Evolutionary conservation across 192 early-diverging fungal species (phyloP).

Genomic region (Powellomyces hirtus): DNA sequence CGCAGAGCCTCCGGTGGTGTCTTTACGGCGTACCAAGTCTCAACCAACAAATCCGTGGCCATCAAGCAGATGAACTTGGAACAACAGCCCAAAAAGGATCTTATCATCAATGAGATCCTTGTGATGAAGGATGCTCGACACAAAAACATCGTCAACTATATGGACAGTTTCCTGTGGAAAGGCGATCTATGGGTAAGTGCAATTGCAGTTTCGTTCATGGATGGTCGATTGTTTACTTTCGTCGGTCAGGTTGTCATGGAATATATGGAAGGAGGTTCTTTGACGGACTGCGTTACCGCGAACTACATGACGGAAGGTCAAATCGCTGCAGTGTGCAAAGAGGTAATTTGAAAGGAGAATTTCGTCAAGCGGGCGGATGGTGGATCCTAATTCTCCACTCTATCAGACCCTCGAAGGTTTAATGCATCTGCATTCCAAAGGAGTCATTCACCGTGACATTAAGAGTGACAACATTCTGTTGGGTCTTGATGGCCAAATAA

Average conservation of each 20-base stretch:
- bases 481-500: constrained; percentile 74
- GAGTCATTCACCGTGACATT: constrained; percentile 73
- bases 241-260: constrained; percentile 72
- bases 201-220: not conserved
- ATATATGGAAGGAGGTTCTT: constrained; percentile 85
- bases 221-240: not conserved
- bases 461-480: constrained; percentile 68
- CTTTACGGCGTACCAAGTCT: constrained; percentile 75
- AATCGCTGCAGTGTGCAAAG: constrained; percentile 90
- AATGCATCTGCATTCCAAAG: constrained; percentile 59
- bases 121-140: constrained; percentile 55
- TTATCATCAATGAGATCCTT: constrained; percentile 83
- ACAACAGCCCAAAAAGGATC: constrained; percentile 93
- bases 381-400: no score
- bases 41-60: constrained; percentile 67
- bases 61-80: constrained; percentile 97
- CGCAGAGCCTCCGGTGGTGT: constrained; percentile 79
- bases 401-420: constrained; percentile 59
- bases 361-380: not conserved
- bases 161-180: constrained; percentile 73
- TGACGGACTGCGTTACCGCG: constrained; percentile 78
- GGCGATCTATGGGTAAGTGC: constrained; percentile 69
- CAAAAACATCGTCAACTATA: constrained; percentile 81
- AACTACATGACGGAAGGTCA: constrained; percentile 88
- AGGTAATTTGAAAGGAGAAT: no score